Base-by-base conservation (phyloP, 2,329 filamentous ascomycete species). In the Fusarium metavorans region DNA sequence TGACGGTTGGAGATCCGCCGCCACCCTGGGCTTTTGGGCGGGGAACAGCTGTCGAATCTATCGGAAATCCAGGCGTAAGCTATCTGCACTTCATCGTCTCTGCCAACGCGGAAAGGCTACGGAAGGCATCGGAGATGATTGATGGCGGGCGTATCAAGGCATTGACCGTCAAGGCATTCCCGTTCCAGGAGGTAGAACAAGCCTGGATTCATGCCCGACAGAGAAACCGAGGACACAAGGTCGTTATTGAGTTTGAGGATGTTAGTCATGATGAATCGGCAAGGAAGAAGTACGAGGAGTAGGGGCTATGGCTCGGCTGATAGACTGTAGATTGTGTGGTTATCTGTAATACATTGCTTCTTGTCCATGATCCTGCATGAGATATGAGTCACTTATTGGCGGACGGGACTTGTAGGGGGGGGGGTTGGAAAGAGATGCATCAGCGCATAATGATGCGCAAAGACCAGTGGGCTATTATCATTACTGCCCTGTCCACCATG, bases 1-100 rank as follows among this genome's bases (percentile, higher is more conserved):
- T 85, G 0, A 84, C 83, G 0, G 78, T 85, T 0, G 82, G 75
- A 3, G 83, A 83, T 50, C 81, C 82, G 8, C 75, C 81, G 0
- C 81, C 82, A 0, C 18, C 66, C 0, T 84, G 82, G 82, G 81
- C 81, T 0, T 81, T 79, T n/a, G 75, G 70, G 0, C 43, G 60
- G 4, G 73, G 50, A 2, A 35, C 70, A 6, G 77, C 80, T 0
- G 58, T 68, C 0, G 78, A 83, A 64, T 20, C 75, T 0, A 41
- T 37, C 2, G 35, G 20, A 0, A 60, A 78, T 3, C 80, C 80
- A 0, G 57, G 64, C 0, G 79, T 82, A 3, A 77, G 54, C 16
- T 78, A 77, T 45, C 64, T 75, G 0, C 80, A 83, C 18, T 84
- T 84, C 2, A 69, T 74, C 2, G 43, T 74, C 3, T 64, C 57